Base-by-base conservation (phyloP, 2,329 filamentous ascomycete genomes). In the Metarhizium sp. region DNA sequence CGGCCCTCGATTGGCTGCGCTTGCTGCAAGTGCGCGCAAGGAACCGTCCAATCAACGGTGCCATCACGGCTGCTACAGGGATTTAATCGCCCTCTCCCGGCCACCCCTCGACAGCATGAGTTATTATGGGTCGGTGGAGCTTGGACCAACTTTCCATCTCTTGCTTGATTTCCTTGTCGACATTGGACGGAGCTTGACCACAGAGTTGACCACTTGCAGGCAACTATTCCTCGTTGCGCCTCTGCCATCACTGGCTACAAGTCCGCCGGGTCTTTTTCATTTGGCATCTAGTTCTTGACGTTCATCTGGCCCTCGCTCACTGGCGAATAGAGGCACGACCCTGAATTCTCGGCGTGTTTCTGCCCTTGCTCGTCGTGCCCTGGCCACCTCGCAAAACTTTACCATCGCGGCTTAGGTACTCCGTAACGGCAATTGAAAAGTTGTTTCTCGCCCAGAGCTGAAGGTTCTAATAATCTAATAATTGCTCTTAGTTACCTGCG, bases 1-100 rank as follows among this genome's bases (percentile, higher is more conserved):
- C 57, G 63, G 59, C 55, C 61, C 57, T 55, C 59, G 62, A 75
- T 75, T 75, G 72, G 73, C 55, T 60, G 59, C 43, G 53, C 55
- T 55, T 61, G 55, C 58, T 63, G 59, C 62, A 63, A 60, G 62
- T 60, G 62, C 59, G 64, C 54, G 58, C 54, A 50, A 57, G 58
- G 58, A 52, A 58, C 52, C 55, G 59, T 57, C 69, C 69, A 71
- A 71, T 71, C 60, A 66, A 60, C 59, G 58, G 57, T 55, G 53
- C 59, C 60, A 70, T 71, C 69, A 72, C 68, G 59, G 58, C 61
- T 4, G 51, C 49, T 49, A 34, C 69, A 71, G 61, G 69, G 68
- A 62, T 65, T 61, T 66, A 66, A 68, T 70, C 67, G 68, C 67
- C 62, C 59, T 61, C 56, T 60, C 58, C 54, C 56, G 54, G 50